Evolutionary conservation across 306 rosid genomes (phyloP), one percentile per base, ranked within the genome.

Genomic region (Pyrus betulifolia): DNA sequence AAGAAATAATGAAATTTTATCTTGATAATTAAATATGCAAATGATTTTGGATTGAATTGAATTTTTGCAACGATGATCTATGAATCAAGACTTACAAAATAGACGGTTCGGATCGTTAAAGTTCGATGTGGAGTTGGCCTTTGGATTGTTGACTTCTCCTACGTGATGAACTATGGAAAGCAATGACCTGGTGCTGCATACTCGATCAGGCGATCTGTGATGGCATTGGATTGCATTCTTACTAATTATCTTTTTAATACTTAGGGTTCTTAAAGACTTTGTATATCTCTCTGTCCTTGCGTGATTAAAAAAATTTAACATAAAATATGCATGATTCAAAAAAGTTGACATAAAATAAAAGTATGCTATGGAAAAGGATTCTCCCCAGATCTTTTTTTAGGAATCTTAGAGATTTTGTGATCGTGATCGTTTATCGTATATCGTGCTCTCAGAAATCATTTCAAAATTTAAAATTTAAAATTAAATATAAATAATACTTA

Each of bases 371-470:
- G 2, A 33, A 35, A 35, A 35, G 0, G 9, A 35, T 35, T 2
- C 2, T 35, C 8, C 8, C 6, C 35, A 1, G 33, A 33, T 33
- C 6, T 1, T 33, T 35, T 35, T 35, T 5, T 4, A 31, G 5
- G 5, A 0, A 31, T 31, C 0, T 0, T 6, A 35, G 2, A 0
- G 2, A 35, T 35, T 6, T 0, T 1, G 2, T 35, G 0, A 6
- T 35, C 2, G 38, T 35, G 38, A 35, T 1, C 0, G 8, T 35
- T 35, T 0, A 6, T 35, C 38, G 7, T 35, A 35, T 6, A 35
- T 35, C 7, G 2, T 35, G 1, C 8, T 2, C 8, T 35, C 8
- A 6, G 2, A 35, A 35, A 35, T 35, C 2, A 35, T 35, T 35
- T 6, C 0, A 35, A 35, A 35, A 35, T 35, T 6, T 6, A 35